Conservation (phyloP, 257 asterid species). For the Ligustrum vulgare region DNA sequence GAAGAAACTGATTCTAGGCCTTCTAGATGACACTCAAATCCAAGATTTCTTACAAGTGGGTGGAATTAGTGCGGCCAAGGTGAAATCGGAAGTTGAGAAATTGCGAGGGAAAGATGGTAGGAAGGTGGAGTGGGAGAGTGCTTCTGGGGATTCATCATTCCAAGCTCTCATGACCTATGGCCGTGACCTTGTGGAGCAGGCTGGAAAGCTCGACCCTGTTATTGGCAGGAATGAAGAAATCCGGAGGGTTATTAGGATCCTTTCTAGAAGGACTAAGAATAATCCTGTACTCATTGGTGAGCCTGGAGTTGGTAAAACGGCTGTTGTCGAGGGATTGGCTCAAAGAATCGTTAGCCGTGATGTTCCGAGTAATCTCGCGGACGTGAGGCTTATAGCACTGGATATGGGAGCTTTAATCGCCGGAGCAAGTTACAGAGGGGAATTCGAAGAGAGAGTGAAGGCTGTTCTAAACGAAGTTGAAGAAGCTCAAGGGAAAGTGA, state of each 20-base stretch:
- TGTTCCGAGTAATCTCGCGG: conserved; percentile 66
- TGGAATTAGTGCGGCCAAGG: conserved; percentile 43
- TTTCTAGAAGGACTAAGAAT: conserved; percentile 68
- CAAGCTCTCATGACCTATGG: conserved; percentile 69
- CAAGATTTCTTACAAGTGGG: conserved; percentile 55
- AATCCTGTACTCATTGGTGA: conserved; percentile 73
- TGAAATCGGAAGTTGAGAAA: conserved; percentile 61
- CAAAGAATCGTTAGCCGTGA: conserved; percentile 65
- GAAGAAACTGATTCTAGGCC: conserved; percentile 61
- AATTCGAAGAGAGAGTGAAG: conserved; percentile 68
- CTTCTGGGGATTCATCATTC: conserved; percentile 56
- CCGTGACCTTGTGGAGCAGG: conserved; percentile 71
- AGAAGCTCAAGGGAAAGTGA: conserved; percentile 74
- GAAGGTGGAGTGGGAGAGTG: conserved; percentile 73
- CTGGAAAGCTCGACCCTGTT: conserved; percentile 73
- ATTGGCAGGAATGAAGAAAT: conserved; percentile 72
- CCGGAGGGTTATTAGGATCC: conserved; percentile 58
- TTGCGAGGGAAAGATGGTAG: conserved; percentile 59
- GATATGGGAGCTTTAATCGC: conserved; percentile 80
- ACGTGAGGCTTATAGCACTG: conserved; percentile 69
- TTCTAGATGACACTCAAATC: conserved; percentile 63
- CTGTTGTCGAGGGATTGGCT: conserved; percentile 74
- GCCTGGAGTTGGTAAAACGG: conserved; percentile 75
- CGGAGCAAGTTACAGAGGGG: conserved; percentile 75
- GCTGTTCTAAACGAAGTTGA: conserved; percentile 71